Evolutionary conservation across 2,329 filamentous ascomycete genomes (phyloP), one percentile per base, ranked within the genome.

Genomic region (Sclerotiophoma versabilis): DNA sequence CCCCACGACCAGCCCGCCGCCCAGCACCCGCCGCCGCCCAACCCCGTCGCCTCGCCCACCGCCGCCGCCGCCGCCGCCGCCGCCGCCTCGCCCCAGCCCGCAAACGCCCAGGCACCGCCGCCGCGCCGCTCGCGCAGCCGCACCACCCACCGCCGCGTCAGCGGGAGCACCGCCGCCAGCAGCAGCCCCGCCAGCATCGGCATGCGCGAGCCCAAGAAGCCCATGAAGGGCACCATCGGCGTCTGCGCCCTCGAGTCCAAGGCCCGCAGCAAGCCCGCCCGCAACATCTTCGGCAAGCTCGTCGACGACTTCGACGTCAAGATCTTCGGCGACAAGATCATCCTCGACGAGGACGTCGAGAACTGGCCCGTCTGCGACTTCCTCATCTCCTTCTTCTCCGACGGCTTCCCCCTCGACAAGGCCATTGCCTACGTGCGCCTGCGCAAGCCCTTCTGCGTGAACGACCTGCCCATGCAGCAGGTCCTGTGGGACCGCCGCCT

Each of bases 271-370:
- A 98, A 98, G 76, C 95, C 95, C 1, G 97, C 93, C 71, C 85
- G 96, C 63, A 98, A 96, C 70, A 99, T 99, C 64, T 79, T 99
- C 55, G 98, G 96, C 70, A 87, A 93, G 44, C 82, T 99, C 17
- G 93, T 97, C 62, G 87, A 90, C 27, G 93, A 98, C 66, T 98
- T 99, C 69, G 93, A 99, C 68, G 93, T 98, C 20, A 89, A 96
- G 58, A 93, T 99, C 11, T 99, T 99, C 79, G 96, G 95, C 41
- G 95, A 99, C 79, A 99, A 99, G 77, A 93, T 97, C 36, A 99
- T 99, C 64, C 82, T 99, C 29, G 95, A 99, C 70, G 95, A 99
- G 84, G 91, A 90, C 59, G 89, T 97, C 50, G 92, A 96, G 76
- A 96, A 97, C 72, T 97, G 93, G 93, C 93, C 93, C 15, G 87